phyloP scores from a whole-genome alignment of 495 filamentous ascomycete genomes.

The Glarea lozoyensis region DNA sequence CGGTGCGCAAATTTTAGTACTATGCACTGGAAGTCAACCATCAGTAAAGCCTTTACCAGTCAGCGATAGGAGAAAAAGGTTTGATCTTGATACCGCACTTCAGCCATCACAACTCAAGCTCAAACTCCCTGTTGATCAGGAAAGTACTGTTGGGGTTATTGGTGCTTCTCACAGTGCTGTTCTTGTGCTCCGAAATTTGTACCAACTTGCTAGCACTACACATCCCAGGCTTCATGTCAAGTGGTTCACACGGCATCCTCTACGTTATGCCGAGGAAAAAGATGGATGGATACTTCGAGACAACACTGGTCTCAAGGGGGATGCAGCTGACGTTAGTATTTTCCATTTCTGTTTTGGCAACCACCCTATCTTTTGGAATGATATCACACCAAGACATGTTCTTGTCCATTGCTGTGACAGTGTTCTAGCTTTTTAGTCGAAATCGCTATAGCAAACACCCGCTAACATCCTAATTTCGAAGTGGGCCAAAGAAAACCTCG shows the following conservation, averaged over 20 bases:
- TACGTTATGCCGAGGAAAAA: conserved; percentile 52
- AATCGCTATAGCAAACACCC: too few relatives aligned
- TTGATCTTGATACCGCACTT: conserved; percentile 47
- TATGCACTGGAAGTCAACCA: conserved; percentile 51
- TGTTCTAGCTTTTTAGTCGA: too few relatives aligned
- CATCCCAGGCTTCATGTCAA: conserved; percentile 46
- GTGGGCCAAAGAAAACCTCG: conserved; percentile 48
- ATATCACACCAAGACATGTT: too few relatives aligned
- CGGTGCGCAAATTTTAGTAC: conserved; percentile 36
- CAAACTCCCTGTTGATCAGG: conserved; percentile 27
- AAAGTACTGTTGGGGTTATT: conserved; percentile 41
- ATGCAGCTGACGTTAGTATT: too few relatives aligned
- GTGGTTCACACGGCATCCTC: conserved; percentile 51
- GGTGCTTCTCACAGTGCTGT: conserved; percentile 56
- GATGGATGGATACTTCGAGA: conserved; percentile 55
- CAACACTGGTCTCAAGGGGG: conserved; percentile 56
- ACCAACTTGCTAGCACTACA: conserved; percentile 36
- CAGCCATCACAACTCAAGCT: conserved; percentile 42
- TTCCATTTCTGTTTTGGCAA: too few relatives aligned
- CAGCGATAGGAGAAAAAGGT: conserved; percentile 22
- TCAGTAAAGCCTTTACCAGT: conserved; percentile 28
- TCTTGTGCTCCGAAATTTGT: conserved; percentile 50
- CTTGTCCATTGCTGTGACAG: too few relatives aligned
- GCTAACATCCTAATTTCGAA: too few relatives aligned
- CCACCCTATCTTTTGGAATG: too few relatives aligned